Conservation (phyloP, 2,329 filamentous ascomycete genomes). For the Xylaria multiplex region DNA sequence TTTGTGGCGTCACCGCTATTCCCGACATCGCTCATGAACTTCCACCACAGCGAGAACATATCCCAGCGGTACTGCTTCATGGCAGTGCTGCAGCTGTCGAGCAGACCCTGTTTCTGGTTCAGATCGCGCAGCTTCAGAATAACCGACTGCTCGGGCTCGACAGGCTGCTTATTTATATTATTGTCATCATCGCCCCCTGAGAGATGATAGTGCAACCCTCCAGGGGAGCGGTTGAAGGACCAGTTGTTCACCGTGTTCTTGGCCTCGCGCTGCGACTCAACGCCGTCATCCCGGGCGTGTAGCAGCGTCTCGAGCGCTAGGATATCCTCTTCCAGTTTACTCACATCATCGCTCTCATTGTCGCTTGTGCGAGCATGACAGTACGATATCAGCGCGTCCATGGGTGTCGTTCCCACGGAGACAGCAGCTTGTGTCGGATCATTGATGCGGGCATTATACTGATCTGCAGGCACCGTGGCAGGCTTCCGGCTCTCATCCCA, state of each 20-base stretch:
- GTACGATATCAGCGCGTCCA: slow-evolving; percentile 53
- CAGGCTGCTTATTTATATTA: slow-evolving; percentile 12
- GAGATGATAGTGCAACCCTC: slow-evolving; percentile 46
- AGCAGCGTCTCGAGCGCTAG: slow-evolving; percentile 45
- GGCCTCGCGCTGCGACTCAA: slow-evolving; percentile 48
- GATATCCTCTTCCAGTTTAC: slow-evolving; percentile 46
- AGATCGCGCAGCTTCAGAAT: slow-evolving; percentile 7
- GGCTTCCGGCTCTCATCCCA: slow-evolving; percentile 50
- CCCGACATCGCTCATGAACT: slow-evolving; percentile 10
- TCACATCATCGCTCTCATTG: slow-evolving; percentile 22
- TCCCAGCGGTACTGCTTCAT: slow-evolving; percentile 14
- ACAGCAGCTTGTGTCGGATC: slow-evolving; percentile 39
- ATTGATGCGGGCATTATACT: slow-evolving; percentile 34
- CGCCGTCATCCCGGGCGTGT: slow-evolving; percentile 47
- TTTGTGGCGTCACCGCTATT: background rate
- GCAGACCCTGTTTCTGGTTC: slow-evolving; percentile 11
- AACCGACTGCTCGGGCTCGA: slow-evolving; percentile 1
- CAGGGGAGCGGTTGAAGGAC: slow-evolving; percentile 43
- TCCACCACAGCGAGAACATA: slow-evolving; percentile 24
- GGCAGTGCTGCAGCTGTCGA: slow-evolving; percentile 4
- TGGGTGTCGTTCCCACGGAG: slow-evolving; percentile 52
- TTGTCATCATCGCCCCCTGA: slow-evolving; percentile 33
- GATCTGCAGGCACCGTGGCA: slow-evolving; percentile 48
- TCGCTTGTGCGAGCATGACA: slow-evolving; percentile 41
- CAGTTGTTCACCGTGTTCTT: slow-evolving; percentile 48